Evolutionary conservation across 768 basidiomycete genomes (phyloP), one percentile per base, ranked within the genome.

Genomic region (Pulveroboletus sp.): DNA sequence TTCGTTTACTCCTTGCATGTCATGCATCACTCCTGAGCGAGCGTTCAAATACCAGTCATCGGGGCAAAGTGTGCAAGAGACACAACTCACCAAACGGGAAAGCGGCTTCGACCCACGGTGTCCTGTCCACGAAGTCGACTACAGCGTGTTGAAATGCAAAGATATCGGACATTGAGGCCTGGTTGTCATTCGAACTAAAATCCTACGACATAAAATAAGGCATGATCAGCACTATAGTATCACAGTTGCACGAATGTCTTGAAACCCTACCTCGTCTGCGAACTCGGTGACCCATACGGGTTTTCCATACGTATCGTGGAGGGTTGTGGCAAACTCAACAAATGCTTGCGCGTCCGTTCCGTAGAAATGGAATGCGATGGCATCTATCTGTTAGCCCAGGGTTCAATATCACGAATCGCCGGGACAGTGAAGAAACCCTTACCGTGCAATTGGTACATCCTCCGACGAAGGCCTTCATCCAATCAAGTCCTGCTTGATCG

Each of bases 331-430:
- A 62, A 85, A 84, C 10, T 53, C 27, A 44, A 80, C 74, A 63
- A 94, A 75, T 10, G 71, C 71, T 0, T 70, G 42, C 3, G 75
- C 53, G 11, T 71, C 58, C 19, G 72, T 81, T 47, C 81, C 83
- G 61, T 94, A 94, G 66, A 74, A 87, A 64, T 95, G 92, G 40
- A 84, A 49, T 25, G 82, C 81, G n/a, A 87, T 45, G 31, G 66
- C 75, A 60, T 83, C 76, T 43, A 87, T 55, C 85, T 87, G 43
- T 20, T 4, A n/a, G 33, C 50, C 44, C 45, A 33, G n/a, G 24
- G 34, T 40, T 29, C 41, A 17, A n/a, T n/a, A n/a, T 16, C 7
- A 55, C 1, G 17, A 2, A 40, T 5, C 16, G 11, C 14, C 13
- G 16, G 1, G 2, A 5, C 14, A 16, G 17, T 7, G 17, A 31